A percentile compares a stretch with the other conserved stretches of the same genome.
These are phyloP conservation scores for Pneumocystis carinii DNA, from an alignment of 1,139 yeast species.

Conservation along the genomic window DNA sequence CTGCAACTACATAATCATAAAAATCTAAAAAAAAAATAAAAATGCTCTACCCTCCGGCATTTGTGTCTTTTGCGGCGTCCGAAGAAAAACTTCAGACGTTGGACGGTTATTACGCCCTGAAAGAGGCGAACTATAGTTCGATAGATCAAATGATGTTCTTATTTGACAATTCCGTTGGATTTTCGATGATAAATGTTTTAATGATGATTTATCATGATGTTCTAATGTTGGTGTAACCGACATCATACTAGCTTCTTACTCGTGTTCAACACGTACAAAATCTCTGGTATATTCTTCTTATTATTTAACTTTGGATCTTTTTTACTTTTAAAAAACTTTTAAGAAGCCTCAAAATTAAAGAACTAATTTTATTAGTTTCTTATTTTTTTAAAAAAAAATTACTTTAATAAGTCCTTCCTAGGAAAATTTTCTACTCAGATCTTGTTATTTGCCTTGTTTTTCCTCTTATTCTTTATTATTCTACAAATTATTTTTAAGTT, in stretches of 20 bases:
- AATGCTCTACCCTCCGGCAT: not conserved
- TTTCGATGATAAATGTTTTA: not conserved
- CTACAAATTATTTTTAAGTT: not conserved
- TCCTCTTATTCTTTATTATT: not conserved
- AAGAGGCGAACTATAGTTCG: not conserved
- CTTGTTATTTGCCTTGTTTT: not conserved
- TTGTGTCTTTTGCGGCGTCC: not conserved
- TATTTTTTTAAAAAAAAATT: not conserved
- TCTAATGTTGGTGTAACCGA: not conserved
- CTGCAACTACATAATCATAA: slow-evolving; percentile 7
- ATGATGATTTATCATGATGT: not conserved
- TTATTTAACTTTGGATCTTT: not conserved
- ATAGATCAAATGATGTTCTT: not conserved
- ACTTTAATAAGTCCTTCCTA: no score
- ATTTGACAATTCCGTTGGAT: not conserved
- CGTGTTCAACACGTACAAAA: not conserved
- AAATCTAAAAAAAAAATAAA: not conserved
- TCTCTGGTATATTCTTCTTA: not conserved
- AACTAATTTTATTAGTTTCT: not conserved
- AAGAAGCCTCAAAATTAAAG: not conserved
- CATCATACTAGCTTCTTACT: not conserved
- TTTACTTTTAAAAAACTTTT: not conserved
- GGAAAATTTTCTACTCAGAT: not conserved
- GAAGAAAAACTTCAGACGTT: slow-evolving; percentile 1
- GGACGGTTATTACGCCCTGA: not conserved